Evolutionary conservation across 345 rosid genomes (phyloP).

Genomic region (Barbarea vulgaris): DNA sequence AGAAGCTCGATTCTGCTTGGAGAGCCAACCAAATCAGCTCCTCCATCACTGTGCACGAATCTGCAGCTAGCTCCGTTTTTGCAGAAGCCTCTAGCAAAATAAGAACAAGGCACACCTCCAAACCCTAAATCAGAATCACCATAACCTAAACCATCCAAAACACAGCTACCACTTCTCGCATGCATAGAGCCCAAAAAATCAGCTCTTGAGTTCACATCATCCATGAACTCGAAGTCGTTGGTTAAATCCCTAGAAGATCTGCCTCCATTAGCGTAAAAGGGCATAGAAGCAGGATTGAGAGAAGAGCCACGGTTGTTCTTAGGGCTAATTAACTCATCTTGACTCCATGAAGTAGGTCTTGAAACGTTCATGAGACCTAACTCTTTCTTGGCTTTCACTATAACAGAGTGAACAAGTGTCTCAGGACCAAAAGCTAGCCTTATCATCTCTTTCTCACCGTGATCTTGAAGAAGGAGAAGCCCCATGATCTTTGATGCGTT

Average conservation of each 20-base stretch:
- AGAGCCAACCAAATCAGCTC: conserved; percentile 56
- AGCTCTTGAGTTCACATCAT: conserved; percentile 45
- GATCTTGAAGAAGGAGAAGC: conserved; percentile 84
- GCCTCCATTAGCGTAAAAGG: conserved; percentile 60
- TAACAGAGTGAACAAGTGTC: conserved; percentile 70
- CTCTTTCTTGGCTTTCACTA: conserved; percentile 69
- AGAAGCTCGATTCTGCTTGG: conserved; percentile 81
- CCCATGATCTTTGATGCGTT: conserved; percentile 97
- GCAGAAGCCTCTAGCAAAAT: conserved; percentile 89
- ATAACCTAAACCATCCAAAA: conserved; percentile 65
- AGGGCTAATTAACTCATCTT: conserved; percentile 59
- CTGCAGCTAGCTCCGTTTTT: conserved; percentile 85
- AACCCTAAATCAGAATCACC: conserved; percentile 67
- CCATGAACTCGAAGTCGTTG: conserved; percentile 71
- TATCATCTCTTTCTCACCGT: conserved; percentile 95
- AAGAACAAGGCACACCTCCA: conserved; percentile 90
- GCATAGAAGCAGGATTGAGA: conserved; percentile 67
- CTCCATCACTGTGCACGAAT: conserved; percentile 69
- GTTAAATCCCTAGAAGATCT: conserved; percentile 48
- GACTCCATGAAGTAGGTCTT: conserved; percentile 49
- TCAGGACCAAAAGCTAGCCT: conserved; percentile 91
- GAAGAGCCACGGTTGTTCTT: conserved; percentile 42
- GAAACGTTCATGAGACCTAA: conserved; percentile 53
- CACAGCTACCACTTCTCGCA: conserved; percentile 70
- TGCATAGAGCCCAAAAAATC: conserved; percentile 58